Percentiles rank a stretch among this genome's conserved stretches.
phyloP scores from a whole-genome alignment of 345 rosid species.

The Erysimum cheiranthoides region DNA sequence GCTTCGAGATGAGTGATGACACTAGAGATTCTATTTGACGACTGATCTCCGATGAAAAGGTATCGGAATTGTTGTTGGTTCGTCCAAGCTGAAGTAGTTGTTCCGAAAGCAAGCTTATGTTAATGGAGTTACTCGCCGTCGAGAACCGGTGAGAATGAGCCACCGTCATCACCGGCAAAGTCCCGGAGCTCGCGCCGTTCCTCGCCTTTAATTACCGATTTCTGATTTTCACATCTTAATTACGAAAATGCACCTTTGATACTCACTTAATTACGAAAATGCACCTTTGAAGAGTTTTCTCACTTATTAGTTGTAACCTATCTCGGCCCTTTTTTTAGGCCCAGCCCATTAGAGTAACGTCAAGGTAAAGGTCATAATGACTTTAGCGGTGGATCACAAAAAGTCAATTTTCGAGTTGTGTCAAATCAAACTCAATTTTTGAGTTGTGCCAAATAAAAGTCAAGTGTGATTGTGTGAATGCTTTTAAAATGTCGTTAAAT shows the following conservation, averaged over 20 bases:
- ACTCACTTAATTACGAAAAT: not conserved
- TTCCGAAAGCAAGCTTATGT: slow-evolving; percentile 38
- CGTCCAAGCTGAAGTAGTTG: slow-evolving; percentile 41
- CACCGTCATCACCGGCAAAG: slow-evolving; percentile 40
- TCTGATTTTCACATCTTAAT: not conserved
- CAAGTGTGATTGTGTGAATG: slow-evolving; percentile 32
- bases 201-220: not conserved
- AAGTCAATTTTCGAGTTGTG: not conserved
- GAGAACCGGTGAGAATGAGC: slow-evolving; percentile 42
- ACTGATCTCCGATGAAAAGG: slow-evolving; percentile 37
- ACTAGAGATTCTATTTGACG: slow-evolving; percentile 43
- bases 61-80: slow-evolving; percentile 21
- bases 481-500: not conserved
- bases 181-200: slow-evolving; percentile 18
- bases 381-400: slow-evolving; percentile 23
- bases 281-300: no score
- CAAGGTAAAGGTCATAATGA: not conserved
- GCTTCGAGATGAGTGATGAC: slow-evolving; percentile 53
- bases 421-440: not conserved
- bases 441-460: not conserved
- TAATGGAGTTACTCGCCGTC: slow-evolving; percentile 25
- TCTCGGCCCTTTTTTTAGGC: not conserved
- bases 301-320: not conserved
- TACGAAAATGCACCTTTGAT: not conserved
- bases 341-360: not conserved